Evolutionary conservation across 73 alveolate species (phyloP), one percentile per base, ranked within the genome.

Genomic region (Uronychia setigera): DNA sequence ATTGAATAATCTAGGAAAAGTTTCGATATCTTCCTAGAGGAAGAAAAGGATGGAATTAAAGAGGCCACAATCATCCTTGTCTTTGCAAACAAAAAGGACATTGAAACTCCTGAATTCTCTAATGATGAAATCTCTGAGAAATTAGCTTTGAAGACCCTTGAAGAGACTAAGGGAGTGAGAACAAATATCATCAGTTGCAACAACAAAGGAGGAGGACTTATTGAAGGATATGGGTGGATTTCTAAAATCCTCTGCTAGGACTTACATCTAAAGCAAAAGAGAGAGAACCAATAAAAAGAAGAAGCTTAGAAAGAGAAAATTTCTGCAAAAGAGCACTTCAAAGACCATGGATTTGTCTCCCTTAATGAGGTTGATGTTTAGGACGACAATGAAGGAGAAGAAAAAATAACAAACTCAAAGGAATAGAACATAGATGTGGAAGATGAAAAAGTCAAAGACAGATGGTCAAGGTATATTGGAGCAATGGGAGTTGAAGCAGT

Each of bases 401-500:
- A 74, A 33, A 67, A 34, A 5, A 74, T 29, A 14, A 82, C 11
- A 19, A 58, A 29, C 0, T 76, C 77, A 58, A 33, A 35, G 5
- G 34, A n/a, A 74, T 74, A 87, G 76, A 88, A 92, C 27, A 87
- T 94, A 33, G 90, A 90, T 88, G 87, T 89, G 74, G 92, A 94
- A 35, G 98, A 95, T 85, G 95, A 92, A 34, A 81, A 88, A 28
- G 98, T 96, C 29, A 94, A 94, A 86, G 99, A 97, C 86, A 91
- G 99, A 89, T 97, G 98, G 98, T 87, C 97, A 58, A 88, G 99
- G 86, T 97, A 97, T 90, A 97, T 97, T 30, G 99, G 99, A 13
- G 99, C 99, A 14, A 93, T 97, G 98, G 99, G 99, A 5, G 88
- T 97, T 74, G 99, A 97, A 74, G 99, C 99, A 9, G 99, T 97